Percentiles rank a stretch among this genome's conserved stretches.
Conservation (phyloP, 2,329 filamentous ascomycete genomes). For the Lasiodiplodia theobromae region DNA sequence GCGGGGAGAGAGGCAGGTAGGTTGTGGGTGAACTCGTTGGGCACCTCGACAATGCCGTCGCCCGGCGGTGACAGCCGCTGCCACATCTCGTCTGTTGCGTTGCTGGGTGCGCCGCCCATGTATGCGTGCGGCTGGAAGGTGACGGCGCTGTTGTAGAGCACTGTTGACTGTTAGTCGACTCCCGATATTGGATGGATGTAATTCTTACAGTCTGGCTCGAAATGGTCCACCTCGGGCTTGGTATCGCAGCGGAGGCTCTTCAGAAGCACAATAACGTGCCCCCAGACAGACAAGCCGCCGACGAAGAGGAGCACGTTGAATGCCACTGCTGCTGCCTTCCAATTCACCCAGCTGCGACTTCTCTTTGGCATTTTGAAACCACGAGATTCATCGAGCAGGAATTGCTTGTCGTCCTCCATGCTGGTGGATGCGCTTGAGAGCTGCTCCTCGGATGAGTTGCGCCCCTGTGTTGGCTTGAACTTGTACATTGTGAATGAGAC, state of each 20-base stretch:
- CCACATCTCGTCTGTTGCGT: conserved; percentile 11
- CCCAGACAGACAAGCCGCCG: conserved; percentile 13
- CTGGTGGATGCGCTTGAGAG: not conserved
- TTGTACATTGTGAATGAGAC: not conserved
- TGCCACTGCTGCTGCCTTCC: not conserved
- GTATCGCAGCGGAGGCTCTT: conserved; percentile 3
- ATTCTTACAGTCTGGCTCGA: conserved; percentile 7
- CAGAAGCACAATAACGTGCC: not conserved
- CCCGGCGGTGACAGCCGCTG: conserved; percentile 7
- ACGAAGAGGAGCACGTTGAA: conserved; percentile 1
- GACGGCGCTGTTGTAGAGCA: conserved; percentile 1
- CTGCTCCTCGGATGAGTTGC: not conserved
- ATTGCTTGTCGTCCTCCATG: conserved; percentile 10
- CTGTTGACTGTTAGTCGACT: not conserved
- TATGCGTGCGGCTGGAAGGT: conserved; percentile 20
- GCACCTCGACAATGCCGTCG: conserved; percentile 16
- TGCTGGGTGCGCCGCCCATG: not conserved
- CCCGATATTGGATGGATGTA: not conserved
- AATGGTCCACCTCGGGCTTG: not conserved
- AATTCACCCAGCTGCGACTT: not conserved
- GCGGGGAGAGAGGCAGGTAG: conserved; percentile 7
- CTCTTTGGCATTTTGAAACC: conserved; percentile 1
- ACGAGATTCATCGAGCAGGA: not conserved
- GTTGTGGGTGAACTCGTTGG: not conserved
- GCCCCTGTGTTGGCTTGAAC: not conserved